phyloP scores from a whole-genome alignment of 805 yeast genomes.

The Huiozyma naganishii region DNA sequence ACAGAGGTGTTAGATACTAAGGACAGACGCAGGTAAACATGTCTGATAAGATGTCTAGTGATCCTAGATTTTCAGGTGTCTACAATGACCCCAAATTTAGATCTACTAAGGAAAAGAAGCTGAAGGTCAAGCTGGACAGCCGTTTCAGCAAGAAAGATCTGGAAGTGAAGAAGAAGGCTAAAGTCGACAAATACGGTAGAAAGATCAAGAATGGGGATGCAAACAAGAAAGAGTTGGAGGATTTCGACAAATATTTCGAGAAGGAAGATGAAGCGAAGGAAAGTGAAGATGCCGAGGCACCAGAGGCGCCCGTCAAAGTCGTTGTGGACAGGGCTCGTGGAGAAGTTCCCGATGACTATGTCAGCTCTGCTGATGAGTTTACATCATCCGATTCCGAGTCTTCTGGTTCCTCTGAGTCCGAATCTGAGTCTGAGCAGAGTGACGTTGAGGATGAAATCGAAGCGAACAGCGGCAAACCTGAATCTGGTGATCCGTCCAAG shows the following conservation, averaged over 20 bases:
- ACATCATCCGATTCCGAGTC: slow-evolving; percentile 37
- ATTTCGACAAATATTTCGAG: slow-evolving; percentile 58
- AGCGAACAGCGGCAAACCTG: slow-evolving; percentile 47
- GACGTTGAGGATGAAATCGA: slow-evolving; percentile 44
- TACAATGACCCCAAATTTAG: slow-evolving; percentile 85
- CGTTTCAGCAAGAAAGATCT: slow-evolving; percentile 62
- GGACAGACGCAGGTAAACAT: no score
- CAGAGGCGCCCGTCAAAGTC: background rate
- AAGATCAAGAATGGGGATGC: slow-evolving; percentile 34
- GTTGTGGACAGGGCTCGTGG: slow-evolving; percentile 58
- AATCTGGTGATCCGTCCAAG: slow-evolving; percentile 74
- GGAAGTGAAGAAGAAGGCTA: slow-evolving; percentile 49
- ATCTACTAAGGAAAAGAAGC: slow-evolving; percentile 54
- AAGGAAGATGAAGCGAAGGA: slow-evolving; percentile 9
- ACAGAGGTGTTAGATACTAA: no score
- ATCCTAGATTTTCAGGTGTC: slow-evolving; percentile 68
- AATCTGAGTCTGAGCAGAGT: slow-evolving; percentile 14
- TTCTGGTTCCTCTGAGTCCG: slow-evolving; percentile 24
- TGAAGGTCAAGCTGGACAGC: slow-evolving; percentile 71
- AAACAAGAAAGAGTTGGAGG: slow-evolving; percentile 32
- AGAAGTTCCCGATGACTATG: slow-evolving; percentile 37
- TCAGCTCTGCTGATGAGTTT: slow-evolving; percentile 33
- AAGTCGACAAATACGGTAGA: slow-evolving; percentile 83
- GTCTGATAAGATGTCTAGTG: slow-evolving; percentile 33
- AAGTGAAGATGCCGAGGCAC: slow-evolving; percentile 1